Evolutionary conservation across 768 basidiomycete genomes (phyloP).

Genomic region (Suillus luteus): DNA sequence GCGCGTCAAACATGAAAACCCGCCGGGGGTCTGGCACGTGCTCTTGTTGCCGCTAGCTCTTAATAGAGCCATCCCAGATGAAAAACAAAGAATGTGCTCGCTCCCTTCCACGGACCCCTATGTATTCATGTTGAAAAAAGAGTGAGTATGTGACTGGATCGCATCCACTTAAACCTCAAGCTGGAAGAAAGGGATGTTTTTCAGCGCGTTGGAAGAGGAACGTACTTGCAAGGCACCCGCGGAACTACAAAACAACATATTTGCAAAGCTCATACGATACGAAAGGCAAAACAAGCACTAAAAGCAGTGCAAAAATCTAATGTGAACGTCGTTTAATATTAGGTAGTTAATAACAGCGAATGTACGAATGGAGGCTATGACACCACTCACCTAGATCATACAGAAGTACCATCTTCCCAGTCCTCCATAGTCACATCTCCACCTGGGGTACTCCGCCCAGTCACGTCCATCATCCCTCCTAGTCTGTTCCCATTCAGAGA

Average conservation of each 20-base stretch:
- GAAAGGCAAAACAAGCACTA: background rate
- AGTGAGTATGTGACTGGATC: background rate
- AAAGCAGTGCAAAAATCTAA: background rate
- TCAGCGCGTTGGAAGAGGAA: background rate
- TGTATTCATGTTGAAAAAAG: background rate
- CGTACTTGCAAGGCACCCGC: background rate
- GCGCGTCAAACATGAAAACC: no score
- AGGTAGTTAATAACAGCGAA: background rate
- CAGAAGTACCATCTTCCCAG: slow-evolving; percentile 33
- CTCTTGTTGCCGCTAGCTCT: no score
- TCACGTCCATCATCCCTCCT: slow-evolving; percentile 29
- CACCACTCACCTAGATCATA: slow-evolving; percentile 17
- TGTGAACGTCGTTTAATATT: background rate
- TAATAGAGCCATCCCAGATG: no score
- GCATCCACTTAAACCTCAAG: background rate
- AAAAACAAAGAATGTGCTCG: background rate
- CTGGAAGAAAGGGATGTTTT: background rate
- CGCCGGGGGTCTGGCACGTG: no score
- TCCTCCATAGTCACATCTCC: slow-evolving; percentile 28
- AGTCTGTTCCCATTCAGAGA: slow-evolving; percentile 19
- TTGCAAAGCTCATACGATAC: background rate
- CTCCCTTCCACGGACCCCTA: background rate
- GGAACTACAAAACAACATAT: background rate
- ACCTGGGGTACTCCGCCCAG: slow-evolving; percentile 20
- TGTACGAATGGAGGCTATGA: background rate